These are phyloP conservation scores for Lyophyllum decastes DNA, from an alignment of 768 basidiomycete species.

Conservation along the genomic window DNA sequence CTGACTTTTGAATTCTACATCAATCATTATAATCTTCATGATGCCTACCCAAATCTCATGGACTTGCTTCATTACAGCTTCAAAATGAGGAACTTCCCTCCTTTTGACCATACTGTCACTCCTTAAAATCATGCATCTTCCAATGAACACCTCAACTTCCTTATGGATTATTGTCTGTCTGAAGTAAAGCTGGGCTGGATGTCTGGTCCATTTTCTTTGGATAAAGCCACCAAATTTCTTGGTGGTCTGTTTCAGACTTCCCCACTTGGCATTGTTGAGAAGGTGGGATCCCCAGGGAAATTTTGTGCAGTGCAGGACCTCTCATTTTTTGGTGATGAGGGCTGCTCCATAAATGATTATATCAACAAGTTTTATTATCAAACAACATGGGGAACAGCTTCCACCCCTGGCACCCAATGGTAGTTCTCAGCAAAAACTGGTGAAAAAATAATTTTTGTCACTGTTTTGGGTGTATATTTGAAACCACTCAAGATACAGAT, in stretches of 20 bases:
- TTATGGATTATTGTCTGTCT: neutral
- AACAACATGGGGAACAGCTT: neutral
- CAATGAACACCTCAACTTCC: neutral
- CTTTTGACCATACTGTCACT: neutral
- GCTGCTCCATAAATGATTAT: constrained; percentile 1
- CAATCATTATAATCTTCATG: too few species aligned
- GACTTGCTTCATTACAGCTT: constrained; percentile 32
- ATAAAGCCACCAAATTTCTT: neutral
- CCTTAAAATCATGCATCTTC: neutral
- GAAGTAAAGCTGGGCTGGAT: neutral
- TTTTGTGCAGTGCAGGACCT: neutral
- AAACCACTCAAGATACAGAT: too few species aligned
- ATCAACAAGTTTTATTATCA: constrained; percentile 2
- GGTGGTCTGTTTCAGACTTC: neutral
- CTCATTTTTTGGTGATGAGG: neutral
- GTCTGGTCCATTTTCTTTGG: neutral
- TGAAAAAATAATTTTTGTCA: too few species aligned
- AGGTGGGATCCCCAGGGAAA: neutral
- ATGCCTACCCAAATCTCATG: constrained; percentile 11
- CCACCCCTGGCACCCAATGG: too few species aligned
- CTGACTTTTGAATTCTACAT: too few species aligned
- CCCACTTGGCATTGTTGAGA: neutral
- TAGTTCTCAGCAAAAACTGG: too few species aligned
- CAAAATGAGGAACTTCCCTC: constrained; percentile 32
- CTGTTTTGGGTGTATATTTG: too few species aligned